phyloP scores from a whole-genome alignment of 2,329 filamentous ascomycete species.

The Paecilomyces niveus region DNA sequence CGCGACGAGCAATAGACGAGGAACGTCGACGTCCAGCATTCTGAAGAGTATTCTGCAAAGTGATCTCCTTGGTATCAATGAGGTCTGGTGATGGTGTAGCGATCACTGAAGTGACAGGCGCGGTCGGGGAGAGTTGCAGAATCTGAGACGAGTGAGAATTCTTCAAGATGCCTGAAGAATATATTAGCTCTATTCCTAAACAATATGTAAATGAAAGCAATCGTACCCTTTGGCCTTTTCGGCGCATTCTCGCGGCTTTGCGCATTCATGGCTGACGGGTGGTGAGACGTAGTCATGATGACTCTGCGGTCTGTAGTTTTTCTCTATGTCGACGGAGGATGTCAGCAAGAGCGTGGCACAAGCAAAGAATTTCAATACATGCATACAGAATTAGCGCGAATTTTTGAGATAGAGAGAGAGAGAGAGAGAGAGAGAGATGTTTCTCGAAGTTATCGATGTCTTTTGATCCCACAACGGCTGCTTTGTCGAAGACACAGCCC shows the following conservation, averaged over 20 bases:
- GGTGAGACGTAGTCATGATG: background rate
- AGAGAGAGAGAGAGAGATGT: background rate
- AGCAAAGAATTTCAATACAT: background rate
- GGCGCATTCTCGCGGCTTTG: background rate
- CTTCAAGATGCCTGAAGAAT: slow-evolving; percentile 77
- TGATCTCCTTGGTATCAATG: slow-evolving; percentile 71
- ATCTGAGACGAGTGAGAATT: slow-evolving; percentile 64
- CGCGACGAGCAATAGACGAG: slow-evolving; percentile 63
- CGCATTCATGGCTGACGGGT: background rate
- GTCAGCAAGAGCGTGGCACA: background rate
- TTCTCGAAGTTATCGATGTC: background rate
- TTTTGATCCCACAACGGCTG: background rate
- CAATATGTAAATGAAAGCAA: background rate
- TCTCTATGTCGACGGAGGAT: background rate
- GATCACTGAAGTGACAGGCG: slow-evolving; percentile 19
- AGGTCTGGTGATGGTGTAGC: slow-evolving; percentile 30
- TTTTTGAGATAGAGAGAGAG: background rate
- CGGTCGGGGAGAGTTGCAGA: slow-evolving; percentile 40
- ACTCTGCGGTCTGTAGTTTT: background rate
- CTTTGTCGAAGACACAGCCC: background rate
- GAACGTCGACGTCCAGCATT: slow-evolving; percentile 87
- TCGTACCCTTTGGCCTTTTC: background rate
- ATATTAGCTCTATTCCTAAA: background rate
- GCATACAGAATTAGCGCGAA: background rate
- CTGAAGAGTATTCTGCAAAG: slow-evolving; percentile 85